Evolutionary conservation across 1,139 yeast species (phyloP).

Genomic region (Diutina catenulata): DNA sequence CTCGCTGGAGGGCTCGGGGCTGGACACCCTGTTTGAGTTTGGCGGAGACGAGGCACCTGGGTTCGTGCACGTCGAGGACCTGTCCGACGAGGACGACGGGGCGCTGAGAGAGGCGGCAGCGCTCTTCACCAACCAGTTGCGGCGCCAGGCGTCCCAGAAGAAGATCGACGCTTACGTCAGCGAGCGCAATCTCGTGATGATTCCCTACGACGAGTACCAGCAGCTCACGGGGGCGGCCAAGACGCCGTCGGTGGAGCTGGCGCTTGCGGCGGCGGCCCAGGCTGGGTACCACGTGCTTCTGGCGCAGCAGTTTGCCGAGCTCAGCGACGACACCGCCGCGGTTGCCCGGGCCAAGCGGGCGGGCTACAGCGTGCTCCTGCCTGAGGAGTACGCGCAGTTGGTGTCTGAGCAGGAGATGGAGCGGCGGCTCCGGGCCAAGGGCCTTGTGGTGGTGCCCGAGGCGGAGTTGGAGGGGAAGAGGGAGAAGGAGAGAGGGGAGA

Average conservation of each 20-base stretch:
- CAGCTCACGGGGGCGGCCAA: not conserved
- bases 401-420: constrained; percentile 25
- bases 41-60: not conserved
- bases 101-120: no score
- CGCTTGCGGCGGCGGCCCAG: not conserved
- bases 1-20: not conserved
- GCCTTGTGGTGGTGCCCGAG: constrained; percentile 23
- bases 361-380: constrained; percentile 19
- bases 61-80: not conserved
- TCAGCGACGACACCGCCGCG: constrained; percentile 9
- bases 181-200: not conserved
- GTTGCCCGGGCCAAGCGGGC: constrained; percentile 12
- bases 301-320: constrained; percentile 16
- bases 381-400: constrained; percentile 18
- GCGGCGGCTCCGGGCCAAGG: constrained; percentile 18
- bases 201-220: not conserved
- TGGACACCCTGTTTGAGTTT: not conserved
- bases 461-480: constrained; percentile 14
- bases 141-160: not conserved
- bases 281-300: constrained; percentile 18
- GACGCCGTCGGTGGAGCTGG: no score
- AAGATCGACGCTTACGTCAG: constrained; percentile 1
- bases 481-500: no score
- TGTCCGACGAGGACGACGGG: constrained; percentile 1
- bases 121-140: not conserved